Conservation (phyloP, 805 yeast genomes). For the Cyberlindnera saturnus region DNA sequence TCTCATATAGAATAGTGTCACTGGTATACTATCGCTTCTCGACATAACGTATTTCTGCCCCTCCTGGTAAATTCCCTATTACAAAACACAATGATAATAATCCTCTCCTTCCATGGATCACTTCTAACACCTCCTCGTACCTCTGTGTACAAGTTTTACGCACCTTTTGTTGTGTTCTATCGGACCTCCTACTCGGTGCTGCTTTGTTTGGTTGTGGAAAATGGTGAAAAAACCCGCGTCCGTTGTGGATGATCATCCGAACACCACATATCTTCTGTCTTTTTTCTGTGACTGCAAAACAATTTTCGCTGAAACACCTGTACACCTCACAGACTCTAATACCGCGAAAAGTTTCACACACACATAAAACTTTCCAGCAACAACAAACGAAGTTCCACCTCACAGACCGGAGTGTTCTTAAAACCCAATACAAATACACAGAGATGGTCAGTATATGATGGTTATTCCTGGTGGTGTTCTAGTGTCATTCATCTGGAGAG, state of each 20-base stretch:
- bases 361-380: background rate
- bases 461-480: background rate
- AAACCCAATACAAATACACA: conserved; percentile 50
- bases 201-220: conserved; percentile 8
- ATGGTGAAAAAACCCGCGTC: conserved; percentile 14
- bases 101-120: too few species aligned
- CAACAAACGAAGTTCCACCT: background rate
- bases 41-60: too few species aligned
- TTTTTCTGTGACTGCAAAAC: conserved; percentile 13
- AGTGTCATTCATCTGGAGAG: background rate
- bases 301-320: conserved; percentile 3
- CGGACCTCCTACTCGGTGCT: conserved; percentile 1
- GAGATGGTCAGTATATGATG: conserved; percentile 87
- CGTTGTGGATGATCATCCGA: conserved; percentile 1
- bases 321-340: conserved; percentile 3
- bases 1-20: too few species aligned
- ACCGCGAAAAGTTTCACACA: conserved; percentile 2
- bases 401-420: conserved; percentile 85
- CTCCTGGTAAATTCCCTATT: too few species aligned
- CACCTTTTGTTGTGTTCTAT: conserved; percentile 17
- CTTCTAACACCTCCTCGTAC: background rate
- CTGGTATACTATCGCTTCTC: too few species aligned
- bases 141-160: conserved; percentile 18
- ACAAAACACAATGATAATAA: too few species aligned
- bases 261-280: conserved; percentile 3